Evolutionary conservation across 192 early-diverging fungal genomes (phyloP), one percentile per base, ranked within the genome.

Genomic region (Gamsiella multidivaricata): DNA sequence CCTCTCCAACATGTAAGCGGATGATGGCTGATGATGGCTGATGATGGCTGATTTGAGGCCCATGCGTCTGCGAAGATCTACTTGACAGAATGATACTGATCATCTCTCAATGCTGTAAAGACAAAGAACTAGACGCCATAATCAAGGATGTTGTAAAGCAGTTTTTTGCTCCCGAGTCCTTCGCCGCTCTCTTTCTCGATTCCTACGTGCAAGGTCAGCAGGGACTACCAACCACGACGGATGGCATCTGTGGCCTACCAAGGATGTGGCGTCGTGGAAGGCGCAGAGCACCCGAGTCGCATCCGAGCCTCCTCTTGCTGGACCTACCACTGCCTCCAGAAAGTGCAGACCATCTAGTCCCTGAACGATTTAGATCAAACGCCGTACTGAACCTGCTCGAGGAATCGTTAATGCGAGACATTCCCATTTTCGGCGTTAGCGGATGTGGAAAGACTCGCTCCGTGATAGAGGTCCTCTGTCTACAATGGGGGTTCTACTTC

Each of bases 401-500:
- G 22, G 26, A 36, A 14, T 55, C 52, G 17, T 34, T 55, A 39
- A 20, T 50, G 28, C 68, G 47, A 47, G 68, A 61, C 26, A 7
- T 70, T 2, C 68, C 68, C 5, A 42, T 70, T 14, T 70, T 70
- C 28, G 52, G 58, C 0, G 68, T 54, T 12, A 29, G 9, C 2
- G 6, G 18, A 43, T 68, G 65, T 25, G 65, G 65, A 14, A 57
- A 68, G 28, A 68, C 65, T 58, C 65, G 65, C 11, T 58, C 65
- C 5, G 31, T 68, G 41, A 29, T 68, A 6, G 54, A 69, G 66
- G 42, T 60, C 28, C 66, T 69, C 39, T 69, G 66, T 60, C 25
- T 68, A 2, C 65, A 68, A 25, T 68, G 65, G 55, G 65, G 65
- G 20, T 68, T 68, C 55, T 68, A 68, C 33, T 68, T 58, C 47